Evolutionary conservation across 148 eudicot species (phyloP).

Genomic region (Pouteria glomerata): DNA sequence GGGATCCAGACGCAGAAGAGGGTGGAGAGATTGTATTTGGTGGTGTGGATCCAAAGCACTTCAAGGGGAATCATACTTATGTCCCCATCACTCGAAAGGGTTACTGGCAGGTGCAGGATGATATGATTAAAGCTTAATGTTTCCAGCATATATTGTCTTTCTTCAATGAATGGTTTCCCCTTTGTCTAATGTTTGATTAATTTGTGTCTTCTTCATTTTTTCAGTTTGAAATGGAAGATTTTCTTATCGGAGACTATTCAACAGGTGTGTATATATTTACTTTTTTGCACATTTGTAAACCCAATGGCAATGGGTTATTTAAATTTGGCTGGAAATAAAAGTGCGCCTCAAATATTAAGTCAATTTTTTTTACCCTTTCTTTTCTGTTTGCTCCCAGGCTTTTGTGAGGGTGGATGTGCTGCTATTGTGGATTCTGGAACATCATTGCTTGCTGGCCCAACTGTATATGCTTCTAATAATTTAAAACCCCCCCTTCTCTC

Average conservation of each 20-base stretch:
- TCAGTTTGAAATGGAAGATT: slow-evolving; percentile 84
- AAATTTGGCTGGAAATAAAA: background rate
- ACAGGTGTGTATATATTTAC: too few species aligned
- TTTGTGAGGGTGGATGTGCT: slow-evolving; percentile 71
- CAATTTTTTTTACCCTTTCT: background rate
- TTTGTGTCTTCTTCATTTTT: background rate
- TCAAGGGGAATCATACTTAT: slow-evolving; percentile 63
- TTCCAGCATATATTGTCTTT: background rate
- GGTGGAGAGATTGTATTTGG: slow-evolving; percentile 85
- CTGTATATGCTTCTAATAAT: slow-evolving; percentile 40
- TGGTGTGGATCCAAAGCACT: slow-evolving; percentile 74
- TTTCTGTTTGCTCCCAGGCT: slow-evolving; percentile 30
- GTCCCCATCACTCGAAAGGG: slow-evolving; percentile 71
- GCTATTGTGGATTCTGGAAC: slow-evolving; percentile 88
- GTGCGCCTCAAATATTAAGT: background rate
- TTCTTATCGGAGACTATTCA: slow-evolving; percentile 54
- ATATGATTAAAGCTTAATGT: background rate
- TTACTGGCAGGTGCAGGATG: slow-evolving; percentile 70
- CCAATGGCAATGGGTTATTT: background rate
- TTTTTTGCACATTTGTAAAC: background rate
- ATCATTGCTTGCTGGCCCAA: slow-evolving; percentile 84
- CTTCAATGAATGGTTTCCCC: background rate
- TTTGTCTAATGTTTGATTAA: background rate
- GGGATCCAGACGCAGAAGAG: slow-evolving; percentile 42
- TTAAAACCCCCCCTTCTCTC: too few species aligned